Base-by-base conservation (phyloP, 768 basidiomycete species). In the Suillus paluster region DNA sequence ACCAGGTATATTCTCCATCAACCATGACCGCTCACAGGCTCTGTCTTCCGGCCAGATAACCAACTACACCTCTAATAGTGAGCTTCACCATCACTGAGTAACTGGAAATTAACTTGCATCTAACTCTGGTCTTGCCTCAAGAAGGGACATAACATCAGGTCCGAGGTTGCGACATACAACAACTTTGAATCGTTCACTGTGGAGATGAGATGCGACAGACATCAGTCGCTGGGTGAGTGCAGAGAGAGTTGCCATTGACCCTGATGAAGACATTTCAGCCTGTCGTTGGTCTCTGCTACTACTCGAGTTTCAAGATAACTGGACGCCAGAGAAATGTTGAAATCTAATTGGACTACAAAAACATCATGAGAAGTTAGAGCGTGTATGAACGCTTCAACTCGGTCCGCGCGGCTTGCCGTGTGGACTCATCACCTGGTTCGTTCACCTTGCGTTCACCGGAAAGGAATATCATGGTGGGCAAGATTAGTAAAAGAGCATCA, bases 1-100 rank as follows among this genome's bases (percentile, higher is more conserved):
- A 5, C 89, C 92, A n/a, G 75, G 73, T 7, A 87, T 78, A 63
- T 94, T 90, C 58, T 90, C 80, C 23, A 94, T 75, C 4, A 96
- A 74, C 94, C 94, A 97, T 23, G 80, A 67, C 17, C 87, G 79
- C 42, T 85, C 83, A 60, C 86, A 90, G 2, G 76, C 68, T 6
- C 79, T 66, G 66, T 92, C 85, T 63, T 90, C 74, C 1, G 78
- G 76, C 84, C 85, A 86, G 5, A 74, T 49, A 7, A 85, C 75
- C 38, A 87, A 70, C 78, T 89, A 19, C n/a, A 6, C 3, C 17
- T 49, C 54, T 30, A n/a, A n/a, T n/a, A 38, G 30, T 39, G 38
- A 52, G 39, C 36, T 14, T 52, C 54, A 9, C n/a, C 57, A 34
- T 49, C 23, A 21, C 44, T n/a, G n/a, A n/a, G n/a, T n/a, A n/a